Base-by-base conservation (phyloP, 331 rosid species). In the Quercus lobata region DNA sequence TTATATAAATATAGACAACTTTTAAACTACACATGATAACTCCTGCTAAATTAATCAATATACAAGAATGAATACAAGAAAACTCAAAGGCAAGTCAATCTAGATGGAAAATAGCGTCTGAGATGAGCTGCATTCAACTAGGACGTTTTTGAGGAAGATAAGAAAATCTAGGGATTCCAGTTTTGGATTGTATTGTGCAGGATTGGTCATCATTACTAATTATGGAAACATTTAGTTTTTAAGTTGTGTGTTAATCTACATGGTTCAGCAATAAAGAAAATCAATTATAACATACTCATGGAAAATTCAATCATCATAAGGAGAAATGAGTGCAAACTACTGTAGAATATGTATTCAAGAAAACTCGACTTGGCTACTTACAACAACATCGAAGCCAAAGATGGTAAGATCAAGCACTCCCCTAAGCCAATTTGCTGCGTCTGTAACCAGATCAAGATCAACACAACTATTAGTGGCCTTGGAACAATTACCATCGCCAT, bases 311-410 rank as follows among this genome's bases (percentile, higher is more conserved):
- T 65, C 71, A 65, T 30, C 14, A 8, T 32, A 32, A 32, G 7
- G 15, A 34, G 7, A 16, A 29, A 7, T 7, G 18, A 21, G 19
- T 44, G 14, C 52, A 41, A 41, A 3, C 24, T 32, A 24, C 41
- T 5, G 55, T 17, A 6, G 46, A 32, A 60, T 66, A 60, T 22
- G 15, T 30, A 16, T 24, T 52, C 8, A 74, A 37, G 70, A 3
- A 46, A 27, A 63, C 21, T 15, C 3, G 62, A 69, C 34, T 14
- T 21, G 52, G 69, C 22, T 66, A 85, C 89, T 86, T 79, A 88
- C 91, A 44, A 95, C 96, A 79, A 95, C 97, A 85, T 95, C 97
- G 61, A 93, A 93, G 35, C 98, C 97, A 71, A 95, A 90, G 57
- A 95, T 77, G 14, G 97, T 91, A 52, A 92, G 93, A 53, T 81